Conservation (phyloP, 1,284 basidiomycete genomes). For the Anthracocystis walkeri region DNA sequence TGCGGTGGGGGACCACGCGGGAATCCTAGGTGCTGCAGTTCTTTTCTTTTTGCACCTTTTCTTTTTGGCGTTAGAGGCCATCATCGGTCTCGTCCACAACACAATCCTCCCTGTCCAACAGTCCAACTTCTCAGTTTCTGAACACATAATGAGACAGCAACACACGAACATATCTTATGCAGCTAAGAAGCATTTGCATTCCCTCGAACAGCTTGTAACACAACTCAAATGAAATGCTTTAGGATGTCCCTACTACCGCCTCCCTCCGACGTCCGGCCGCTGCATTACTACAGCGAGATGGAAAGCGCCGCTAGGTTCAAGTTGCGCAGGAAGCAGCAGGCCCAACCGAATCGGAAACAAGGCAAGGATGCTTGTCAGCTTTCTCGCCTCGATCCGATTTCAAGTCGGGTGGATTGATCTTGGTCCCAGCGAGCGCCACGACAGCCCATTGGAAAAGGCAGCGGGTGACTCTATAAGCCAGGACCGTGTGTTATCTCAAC, state of each 20-base stretch:
- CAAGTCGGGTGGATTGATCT: constrained; percentile 36
- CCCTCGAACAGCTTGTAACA: background rate
- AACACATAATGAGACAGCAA: too few species aligned
- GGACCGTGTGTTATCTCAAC: constrained; percentile 39
- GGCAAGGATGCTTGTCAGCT: constrained; percentile 49
- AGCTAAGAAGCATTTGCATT: background rate
- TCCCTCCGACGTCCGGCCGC: constrained; percentile 58
- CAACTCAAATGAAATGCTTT: background rate
- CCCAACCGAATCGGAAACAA: constrained; percentile 1
- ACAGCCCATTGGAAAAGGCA: constrained; percentile 53
- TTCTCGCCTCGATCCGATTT: constrained; percentile 4
- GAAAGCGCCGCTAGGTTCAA: constrained; percentile 55
- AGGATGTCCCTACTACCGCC: constrained; percentile 52
- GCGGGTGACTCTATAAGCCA: constrained; percentile 61
- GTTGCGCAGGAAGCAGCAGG: constrained; percentile 56
- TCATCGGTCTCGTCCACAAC: background rate
- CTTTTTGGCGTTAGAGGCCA: background rate
- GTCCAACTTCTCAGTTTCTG: too few species aligned
- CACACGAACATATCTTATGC: too few species aligned
- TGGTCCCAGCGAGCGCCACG: constrained; percentile 58
- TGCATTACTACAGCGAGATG: constrained; percentile 41
- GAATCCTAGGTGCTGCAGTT: constrained; percentile 85
- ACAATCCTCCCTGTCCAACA: too few species aligned
- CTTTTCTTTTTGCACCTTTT: constrained; percentile 56
- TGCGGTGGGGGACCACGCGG: constrained; percentile 85